A percentile compares a stretch with the other conserved stretches of the same genome.
Conservation (phyloP, 1,139 yeast species). For the Hemisphaericaspora xylofermentans region DNA sequence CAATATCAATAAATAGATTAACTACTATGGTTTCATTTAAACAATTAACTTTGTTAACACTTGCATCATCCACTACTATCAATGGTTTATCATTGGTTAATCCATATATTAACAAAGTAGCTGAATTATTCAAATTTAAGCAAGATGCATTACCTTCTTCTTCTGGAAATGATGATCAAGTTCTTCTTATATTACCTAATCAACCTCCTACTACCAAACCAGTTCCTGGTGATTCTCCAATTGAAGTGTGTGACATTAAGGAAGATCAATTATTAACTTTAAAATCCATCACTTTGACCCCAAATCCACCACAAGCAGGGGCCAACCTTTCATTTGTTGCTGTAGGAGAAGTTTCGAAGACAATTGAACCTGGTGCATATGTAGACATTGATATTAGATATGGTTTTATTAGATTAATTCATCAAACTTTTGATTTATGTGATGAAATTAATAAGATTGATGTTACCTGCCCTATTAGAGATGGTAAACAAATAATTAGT, state of each 20-base stretch:
- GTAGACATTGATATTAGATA: constrained; percentile 91
- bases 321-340: constrained; percentile 76
- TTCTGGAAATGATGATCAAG: not conserved
- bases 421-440: constrained; percentile 87
- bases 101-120: constrained; percentile 18
- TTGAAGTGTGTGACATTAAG: constrained; percentile 68
- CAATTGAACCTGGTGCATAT: constrained; percentile 78
- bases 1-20: not conserved
- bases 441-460: constrained; percentile 83
- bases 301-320: constrained; percentile 90
- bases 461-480: constrained; percentile 71
- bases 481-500: constrained; percentile 64
- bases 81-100: constrained; percentile 18
- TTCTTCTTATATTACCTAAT: not conserved
- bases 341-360: constrained; percentile 55
- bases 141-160: not conserved
- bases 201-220: constrained; percentile 48
- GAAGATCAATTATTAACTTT: constrained; percentile 64
- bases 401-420: constrained; percentile 83
- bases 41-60: constrained; percentile 19
- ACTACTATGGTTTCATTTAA: constrained; percentile 29
- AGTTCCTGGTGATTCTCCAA: constrained; percentile 89
- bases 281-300: constrained; percentile 58
- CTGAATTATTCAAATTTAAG: constrained; percentile 16
- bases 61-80: constrained; percentile 18